Conservation (phyloP, 2,329 filamentous ascomycete species). For the Aureobasidium sp. region DNA sequence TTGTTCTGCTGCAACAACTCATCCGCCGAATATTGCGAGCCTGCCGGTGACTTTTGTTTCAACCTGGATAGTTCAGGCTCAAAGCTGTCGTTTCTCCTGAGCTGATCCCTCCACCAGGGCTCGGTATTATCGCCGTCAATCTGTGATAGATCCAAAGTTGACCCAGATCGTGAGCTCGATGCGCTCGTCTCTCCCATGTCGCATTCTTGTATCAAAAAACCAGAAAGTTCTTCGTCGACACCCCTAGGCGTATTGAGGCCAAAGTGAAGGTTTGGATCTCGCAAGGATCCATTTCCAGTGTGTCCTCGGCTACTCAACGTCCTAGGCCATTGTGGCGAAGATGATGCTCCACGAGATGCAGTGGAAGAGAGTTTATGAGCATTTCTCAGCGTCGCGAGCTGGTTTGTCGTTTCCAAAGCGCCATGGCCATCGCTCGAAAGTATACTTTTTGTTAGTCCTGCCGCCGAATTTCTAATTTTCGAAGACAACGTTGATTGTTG, state of each 20-base stretch:
- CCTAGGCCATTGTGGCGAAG: background rate
- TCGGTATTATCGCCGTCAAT: background rate
- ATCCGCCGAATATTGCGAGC: background rate
- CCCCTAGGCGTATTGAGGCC: background rate
- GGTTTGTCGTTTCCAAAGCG: constrained; percentile 3
- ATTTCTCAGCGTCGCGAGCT: constrained; percentile 4
- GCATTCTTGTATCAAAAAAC: background rate
- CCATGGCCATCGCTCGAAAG: background rate
- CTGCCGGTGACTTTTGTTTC: background rate
- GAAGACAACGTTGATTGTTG: background rate
- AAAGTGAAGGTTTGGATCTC: background rate
- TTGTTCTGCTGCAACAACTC: background rate
- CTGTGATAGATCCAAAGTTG: background rate
- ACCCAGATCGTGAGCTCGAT: constrained; percentile 7
- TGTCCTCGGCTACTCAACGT: background rate
- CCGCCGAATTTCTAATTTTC: background rate
- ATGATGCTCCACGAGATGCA: background rate
- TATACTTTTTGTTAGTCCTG: background rate
- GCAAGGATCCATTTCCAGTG: background rate
- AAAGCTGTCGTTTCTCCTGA: constrained; percentile 5
- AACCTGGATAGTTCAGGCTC: background rate
- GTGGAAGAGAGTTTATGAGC: background rate
- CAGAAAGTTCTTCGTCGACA: background rate
- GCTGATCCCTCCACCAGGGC: background rate
- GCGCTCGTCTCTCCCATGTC: background rate